phyloP scores from a whole-genome alignment of 2,329 filamentous ascomycete species.

The Aureobasidium uvarum region DNA sequence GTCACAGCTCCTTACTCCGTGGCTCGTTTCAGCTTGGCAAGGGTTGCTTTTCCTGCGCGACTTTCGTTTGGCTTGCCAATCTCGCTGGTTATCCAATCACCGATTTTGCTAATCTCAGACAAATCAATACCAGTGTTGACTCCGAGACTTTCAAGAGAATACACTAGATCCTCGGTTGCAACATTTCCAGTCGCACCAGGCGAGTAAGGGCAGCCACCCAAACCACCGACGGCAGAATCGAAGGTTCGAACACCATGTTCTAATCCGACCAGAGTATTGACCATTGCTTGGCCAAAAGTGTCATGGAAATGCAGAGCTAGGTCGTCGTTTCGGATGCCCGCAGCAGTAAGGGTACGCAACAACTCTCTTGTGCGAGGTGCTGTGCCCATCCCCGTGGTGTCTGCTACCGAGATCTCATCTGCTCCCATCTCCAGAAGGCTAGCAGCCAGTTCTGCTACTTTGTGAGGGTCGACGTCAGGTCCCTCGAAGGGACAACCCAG shows the following conservation, averaged over 20 bases:
- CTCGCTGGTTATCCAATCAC: conserved; percentile 67
- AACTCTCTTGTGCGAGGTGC: conserved; percentile 66
- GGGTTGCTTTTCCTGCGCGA: conserved; percentile 63
- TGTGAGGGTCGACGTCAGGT: conserved; percentile 58
- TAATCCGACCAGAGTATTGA: conserved; percentile 74
- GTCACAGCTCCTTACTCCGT: neutral
- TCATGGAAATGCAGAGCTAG: conserved; percentile 86
- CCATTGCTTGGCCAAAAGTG: conserved; percentile 81
- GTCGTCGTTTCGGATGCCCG: conserved; percentile 66
- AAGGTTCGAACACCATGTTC: conserved; percentile 76
- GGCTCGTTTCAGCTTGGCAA: conserved; percentile 29
- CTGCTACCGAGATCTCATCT: conserved; percentile 85
- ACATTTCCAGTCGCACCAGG: conserved; percentile 86
- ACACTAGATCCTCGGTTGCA: conserved; percentile 79
- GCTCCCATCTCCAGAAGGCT: conserved; percentile 77
- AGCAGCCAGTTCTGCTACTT: conserved; percentile 62
- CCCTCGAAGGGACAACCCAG: conserved; percentile 76
- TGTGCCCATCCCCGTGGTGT: conserved; percentile 89
- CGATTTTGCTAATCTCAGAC: conserved; percentile 64
- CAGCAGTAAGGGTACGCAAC: conserved; percentile 62
- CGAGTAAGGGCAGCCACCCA: conserved; percentile 82
- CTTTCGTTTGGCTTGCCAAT: conserved; percentile 64
- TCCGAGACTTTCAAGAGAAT: conserved; percentile 69
- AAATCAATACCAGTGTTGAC: conserved; percentile 72
- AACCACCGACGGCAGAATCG: conserved; percentile 73